phyloP scores from a whole-genome alignment of 2,329 filamentous ascomycete species.

The Ambrosiella cleistominuta region DNA sequence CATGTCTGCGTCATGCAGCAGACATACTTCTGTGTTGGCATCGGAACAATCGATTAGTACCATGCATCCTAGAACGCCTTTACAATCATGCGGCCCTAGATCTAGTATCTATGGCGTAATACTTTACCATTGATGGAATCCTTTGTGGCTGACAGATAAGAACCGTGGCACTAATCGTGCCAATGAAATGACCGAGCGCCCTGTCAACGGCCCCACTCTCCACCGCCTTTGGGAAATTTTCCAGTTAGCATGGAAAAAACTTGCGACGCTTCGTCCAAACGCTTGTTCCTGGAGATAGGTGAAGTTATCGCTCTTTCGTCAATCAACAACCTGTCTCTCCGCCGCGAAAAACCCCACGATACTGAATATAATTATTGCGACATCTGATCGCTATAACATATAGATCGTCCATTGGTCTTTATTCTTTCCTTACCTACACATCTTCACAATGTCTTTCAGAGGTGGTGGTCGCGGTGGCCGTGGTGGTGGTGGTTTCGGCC shows the following conservation, averaged over 20 bases:
- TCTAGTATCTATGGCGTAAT: slow-evolving; percentile 2
- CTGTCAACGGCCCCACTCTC: slow-evolving; percentile 11
- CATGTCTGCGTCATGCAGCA: neutral
- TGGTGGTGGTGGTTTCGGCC: slow-evolving; percentile 20
- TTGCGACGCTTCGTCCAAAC: slow-evolving; percentile 7
- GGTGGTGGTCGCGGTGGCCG: slow-evolving; percentile 21
- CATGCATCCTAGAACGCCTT: neutral
- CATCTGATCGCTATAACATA: neutral
- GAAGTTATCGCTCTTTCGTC: slow-evolving; percentile 7
- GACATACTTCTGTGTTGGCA: neutral
- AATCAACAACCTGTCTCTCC: neutral
- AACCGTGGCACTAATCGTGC: slow-evolving; percentile 10
- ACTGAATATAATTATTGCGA: neutral
- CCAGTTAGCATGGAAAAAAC: slow-evolving; percentile 11
- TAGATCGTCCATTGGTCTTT: neutral
- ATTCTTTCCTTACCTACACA: slow-evolving; percentile 3
- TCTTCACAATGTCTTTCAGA: slow-evolving; percentile 23
- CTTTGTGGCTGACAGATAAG: slow-evolving; percentile 4
- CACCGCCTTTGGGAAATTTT: slow-evolving; percentile 12
- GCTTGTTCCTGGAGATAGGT: neutral
- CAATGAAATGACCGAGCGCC: slow-evolving; percentile 5
- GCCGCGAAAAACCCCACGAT: neutral
- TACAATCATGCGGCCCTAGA: neutral
- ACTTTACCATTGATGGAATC: neutral
- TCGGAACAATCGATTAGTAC: neutral